A percentile compares a stretch with the other conserved stretches of the same genome.
These are phyloP conservation scores for Sugiyamaella grinbergsii DNA, from an alignment of 1,139 yeast genomes.

Conservation along the genomic window DNA sequence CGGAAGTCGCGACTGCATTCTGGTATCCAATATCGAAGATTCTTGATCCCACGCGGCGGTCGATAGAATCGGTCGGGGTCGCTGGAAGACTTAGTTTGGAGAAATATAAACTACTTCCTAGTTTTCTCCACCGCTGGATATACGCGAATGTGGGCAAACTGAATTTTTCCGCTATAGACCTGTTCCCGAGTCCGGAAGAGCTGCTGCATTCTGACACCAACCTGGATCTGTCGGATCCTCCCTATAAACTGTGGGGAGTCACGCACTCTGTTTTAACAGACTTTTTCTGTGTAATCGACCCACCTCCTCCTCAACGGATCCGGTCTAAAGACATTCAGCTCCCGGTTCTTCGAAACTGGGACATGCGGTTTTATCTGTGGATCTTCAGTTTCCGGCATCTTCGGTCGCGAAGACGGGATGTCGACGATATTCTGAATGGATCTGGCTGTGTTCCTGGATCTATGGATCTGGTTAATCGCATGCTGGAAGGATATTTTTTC, in stretches of 20 bases:
- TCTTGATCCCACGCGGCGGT: conserved; percentile 28
- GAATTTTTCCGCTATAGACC: conserved; percentile 40
- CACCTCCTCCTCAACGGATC: conserved; percentile 24
- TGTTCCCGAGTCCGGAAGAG: conserved; percentile 23
- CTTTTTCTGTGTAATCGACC: conserved; percentile 37
- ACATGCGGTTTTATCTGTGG: conserved; percentile 30
- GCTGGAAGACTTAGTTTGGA: conserved; percentile 35
- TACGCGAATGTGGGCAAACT: conserved; percentile 38
- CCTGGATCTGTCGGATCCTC: conserved; percentile 27
- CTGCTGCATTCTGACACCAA: conserved; percentile 16
- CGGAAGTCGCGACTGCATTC: conserved; percentile 45
- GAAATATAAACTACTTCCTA: conserved; percentile 27
- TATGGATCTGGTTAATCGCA: conserved; percentile 25
- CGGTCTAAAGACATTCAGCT: conserved; percentile 14
- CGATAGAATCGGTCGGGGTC: conserved; percentile 35
- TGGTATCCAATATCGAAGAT: conserved; percentile 43
- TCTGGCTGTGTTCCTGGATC: conserved; percentile 22
- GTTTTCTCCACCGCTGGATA: conserved; percentile 27
- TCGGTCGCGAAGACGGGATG: conserved; percentile 10
- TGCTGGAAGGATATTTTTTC: conserved; percentile 26
- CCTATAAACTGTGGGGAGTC: conserved; percentile 45
- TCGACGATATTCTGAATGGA: conserved; percentile 14
- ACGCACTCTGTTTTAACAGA: conserved; percentile 43
- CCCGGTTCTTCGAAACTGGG: conserved; percentile 36
- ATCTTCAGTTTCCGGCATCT: conserved; percentile 24